A percentile compares a stretch with the other conserved stretches of the same genome.
Evolutionary conservation across 768 basidiomycete species (phyloP).

Genomic region (Tylopilus cervinicoccineus): DNA sequence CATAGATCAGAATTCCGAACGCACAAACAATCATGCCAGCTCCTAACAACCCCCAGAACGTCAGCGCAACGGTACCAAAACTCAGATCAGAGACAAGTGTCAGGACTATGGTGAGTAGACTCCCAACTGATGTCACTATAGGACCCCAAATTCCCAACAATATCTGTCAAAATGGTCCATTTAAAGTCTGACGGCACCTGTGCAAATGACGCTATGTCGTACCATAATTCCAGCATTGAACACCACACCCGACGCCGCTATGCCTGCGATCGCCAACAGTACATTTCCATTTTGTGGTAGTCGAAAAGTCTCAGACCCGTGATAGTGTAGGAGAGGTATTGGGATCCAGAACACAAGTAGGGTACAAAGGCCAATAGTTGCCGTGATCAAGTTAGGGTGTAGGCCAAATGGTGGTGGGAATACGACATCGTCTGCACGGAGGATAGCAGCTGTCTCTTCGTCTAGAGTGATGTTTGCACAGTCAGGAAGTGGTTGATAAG

Average conservation of each 20-base stretch:
- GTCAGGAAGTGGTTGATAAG: slow-evolving; percentile 44
- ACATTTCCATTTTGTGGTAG: slow-evolving; percentile 52
- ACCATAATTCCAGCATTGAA: slow-evolving; percentile 91
- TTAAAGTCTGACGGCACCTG: slow-evolving; percentile 6
- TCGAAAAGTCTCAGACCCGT: slow-evolving; percentile 60
- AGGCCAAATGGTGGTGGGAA: slow-evolving; percentile 78
- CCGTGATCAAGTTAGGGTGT: slow-evolving; percentile 78
- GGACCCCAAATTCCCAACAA: slow-evolving; percentile 86
- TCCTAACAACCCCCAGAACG: slow-evolving; percentile 70
- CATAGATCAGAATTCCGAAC: slow-evolving; percentile 75
- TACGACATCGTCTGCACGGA: slow-evolving; percentile 31
- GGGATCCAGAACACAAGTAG: slow-evolving; percentile 74
- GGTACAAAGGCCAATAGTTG: slow-evolving; percentile 76
- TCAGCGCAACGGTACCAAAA: slow-evolving; percentile 64
- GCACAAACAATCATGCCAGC: slow-evolving; percentile 77
- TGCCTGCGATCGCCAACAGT: slow-evolving; percentile 54
- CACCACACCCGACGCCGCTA: slow-evolving; percentile 64
- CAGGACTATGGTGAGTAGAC: slow-evolving; percentile 90
- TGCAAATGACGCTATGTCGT: slow-evolving; percentile 11
- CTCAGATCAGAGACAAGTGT: slow-evolving; percentile 76
- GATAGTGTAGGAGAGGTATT: slow-evolving; percentile 67
- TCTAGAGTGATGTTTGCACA: slow-evolving; percentile 31
- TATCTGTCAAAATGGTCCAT: slow-evolving; percentile 42
- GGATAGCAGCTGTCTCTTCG: slow-evolving; percentile 16
- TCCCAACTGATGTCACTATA: slow-evolving; percentile 83